These are phyloP conservation scores for Metschnikowia santaceciliae DNA, from an alignment of 805 yeast genomes.

Conservation along the genomic window DNA sequence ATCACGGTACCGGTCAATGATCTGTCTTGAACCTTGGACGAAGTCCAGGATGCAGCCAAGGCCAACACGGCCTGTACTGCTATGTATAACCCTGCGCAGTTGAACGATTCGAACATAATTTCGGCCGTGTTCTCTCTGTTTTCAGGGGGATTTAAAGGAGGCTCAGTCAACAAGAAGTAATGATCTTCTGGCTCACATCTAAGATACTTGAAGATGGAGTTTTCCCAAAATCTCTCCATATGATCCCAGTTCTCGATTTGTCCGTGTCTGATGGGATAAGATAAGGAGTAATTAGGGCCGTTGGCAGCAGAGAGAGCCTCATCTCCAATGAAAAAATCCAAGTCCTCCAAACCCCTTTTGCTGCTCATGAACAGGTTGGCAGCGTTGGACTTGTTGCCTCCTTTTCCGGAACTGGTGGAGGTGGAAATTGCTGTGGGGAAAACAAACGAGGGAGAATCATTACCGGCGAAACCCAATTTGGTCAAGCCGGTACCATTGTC, in stretches of 20 bases:
- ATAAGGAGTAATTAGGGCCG: conserved; percentile 81
- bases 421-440: conserved; percentile 97
- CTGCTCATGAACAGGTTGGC: conserved; percentile 46
- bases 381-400: conserved; percentile 34
- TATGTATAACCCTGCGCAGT: conserved; percentile 96
- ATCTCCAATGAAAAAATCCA: conserved; percentile 93
- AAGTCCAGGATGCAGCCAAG: conserved; percentile 98
- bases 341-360: conserved; percentile 88
- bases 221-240: conserved; percentile 99
- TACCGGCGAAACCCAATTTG: conserved; percentile 97
- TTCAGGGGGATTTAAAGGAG: conserved; percentile 99
- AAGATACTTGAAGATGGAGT: conserved; percentile 90
- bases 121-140: conserved; percentile 98
- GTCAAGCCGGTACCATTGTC: conserved; percentile 98
- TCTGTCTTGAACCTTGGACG: conserved; percentile 90
- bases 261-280: conserved; percentile 94
- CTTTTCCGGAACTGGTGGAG: conserved; percentile 43
- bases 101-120: conserved; percentile 97
- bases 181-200: conserved; percentile 99
- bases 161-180: conserved; percentile 91
- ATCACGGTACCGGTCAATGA: conserved; percentile 97
- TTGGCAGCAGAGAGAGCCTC: conserved; percentile 91
- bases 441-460: conserved; percentile 94
- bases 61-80: conserved; percentile 99
- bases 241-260: conserved; percentile 99